Conservation (phyloP, 495 filamentous ascomycete genomes). For the Lophiostoma macrostomum region DNA sequence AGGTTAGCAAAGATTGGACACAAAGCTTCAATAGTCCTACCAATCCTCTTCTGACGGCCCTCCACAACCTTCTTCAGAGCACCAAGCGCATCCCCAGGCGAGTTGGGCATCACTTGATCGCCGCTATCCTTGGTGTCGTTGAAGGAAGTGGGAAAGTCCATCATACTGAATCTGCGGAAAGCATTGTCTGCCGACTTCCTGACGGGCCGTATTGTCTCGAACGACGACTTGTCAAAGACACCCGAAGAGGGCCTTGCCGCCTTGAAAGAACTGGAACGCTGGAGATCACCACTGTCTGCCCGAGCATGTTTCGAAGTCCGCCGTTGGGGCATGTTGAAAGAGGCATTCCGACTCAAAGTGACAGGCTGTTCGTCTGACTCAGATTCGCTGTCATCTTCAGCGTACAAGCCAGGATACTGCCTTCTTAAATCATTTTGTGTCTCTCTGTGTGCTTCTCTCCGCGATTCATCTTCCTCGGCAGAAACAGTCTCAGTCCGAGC, state of each 20-base stretch:
- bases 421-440: slow-evolving; percentile 28
- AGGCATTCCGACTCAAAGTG: slow-evolving; percentile 33
- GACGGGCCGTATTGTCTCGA: slow-evolving; percentile 23
- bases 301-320: slow-evolving; percentile 37
- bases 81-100: slow-evolving; percentile 50
- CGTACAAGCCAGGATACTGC: slow-evolving; percentile 37
- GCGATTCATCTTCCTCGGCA: slow-evolving; percentile 31
- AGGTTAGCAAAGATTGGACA: slow-evolving; percentile 1
- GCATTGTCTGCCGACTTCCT: slow-evolving; percentile 19
- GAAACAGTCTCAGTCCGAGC: slow-evolving; percentile 41
- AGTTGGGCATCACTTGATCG: slow-evolving; percentile 20
- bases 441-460: slow-evolving; percentile 30
- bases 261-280: slow-evolving; percentile 30
- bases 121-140: slow-evolving; percentile 10
- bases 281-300: slow-evolving; percentile 26
- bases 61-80: slow-evolving; percentile 73
- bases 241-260: slow-evolving; percentile 35
- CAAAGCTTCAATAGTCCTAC: slow-evolving; percentile 6
- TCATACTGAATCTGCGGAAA: slow-evolving; percentile 31
- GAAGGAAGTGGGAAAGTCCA: slow-evolving; percentile 28
- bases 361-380: slow-evolving; percentile 31
- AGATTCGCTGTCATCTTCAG: slow-evolving; percentile 39
- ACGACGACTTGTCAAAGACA: slow-evolving; percentile 29
- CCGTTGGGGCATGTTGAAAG: slow-evolving; percentile 36
- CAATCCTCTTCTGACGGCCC: slow-evolving; percentile 52